A percentile compares a stretch with the other conserved stretches of the same genome.
phyloP scores from a whole-genome alignment of 306 rosid species.

The Lupinus albus region DNA sequence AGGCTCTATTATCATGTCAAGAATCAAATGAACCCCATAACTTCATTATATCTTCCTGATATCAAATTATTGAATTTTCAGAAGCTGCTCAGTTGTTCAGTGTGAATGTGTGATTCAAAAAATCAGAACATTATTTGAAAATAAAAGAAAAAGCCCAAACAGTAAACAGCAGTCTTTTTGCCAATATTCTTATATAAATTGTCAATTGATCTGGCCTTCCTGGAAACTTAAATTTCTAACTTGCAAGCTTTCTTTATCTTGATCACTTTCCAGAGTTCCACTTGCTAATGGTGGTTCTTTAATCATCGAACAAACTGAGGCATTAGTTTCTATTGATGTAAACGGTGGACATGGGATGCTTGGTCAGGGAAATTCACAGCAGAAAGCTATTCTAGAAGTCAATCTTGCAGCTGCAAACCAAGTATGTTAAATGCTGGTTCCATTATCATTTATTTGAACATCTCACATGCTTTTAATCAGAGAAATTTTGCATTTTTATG shows the following conservation, averaged over 20 bases:
- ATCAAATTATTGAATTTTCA: constrained; percentile 13
- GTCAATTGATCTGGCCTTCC: constrained; percentile 21
- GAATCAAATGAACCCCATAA: neutral
- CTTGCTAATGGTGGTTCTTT: constrained; percentile 91
- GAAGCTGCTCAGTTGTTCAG: neutral
- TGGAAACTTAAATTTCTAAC: constrained; percentile 21
- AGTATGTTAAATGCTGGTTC: constrained; percentile 50
- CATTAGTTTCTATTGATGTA: constrained; percentile 93
- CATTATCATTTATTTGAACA: constrained; percentile 36
- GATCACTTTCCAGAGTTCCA: constrained; percentile 70
- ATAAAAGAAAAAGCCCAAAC: neutral
- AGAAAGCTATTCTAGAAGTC: constrained; percentile 88
- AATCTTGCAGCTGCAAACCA: constrained; percentile 94
- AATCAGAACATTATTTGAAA: constrained; percentile 15
- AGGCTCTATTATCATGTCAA: neutral
- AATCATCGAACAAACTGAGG: constrained; percentile 97
- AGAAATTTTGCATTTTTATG: constrained; percentile 23
- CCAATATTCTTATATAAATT: constrained; percentile 22
- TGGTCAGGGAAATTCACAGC: constrained; percentile 79
- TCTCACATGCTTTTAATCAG: constrained; percentile 29
- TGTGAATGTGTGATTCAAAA: neutral
- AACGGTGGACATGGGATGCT: constrained; percentile 96
- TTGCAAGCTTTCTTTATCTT: constrained; percentile 32
- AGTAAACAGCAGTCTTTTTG: neutral
- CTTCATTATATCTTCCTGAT: neutral